Base-by-base conservation (phyloP, 2,329 filamentous ascomycete species). In the Thelonectria rubi region DNA sequence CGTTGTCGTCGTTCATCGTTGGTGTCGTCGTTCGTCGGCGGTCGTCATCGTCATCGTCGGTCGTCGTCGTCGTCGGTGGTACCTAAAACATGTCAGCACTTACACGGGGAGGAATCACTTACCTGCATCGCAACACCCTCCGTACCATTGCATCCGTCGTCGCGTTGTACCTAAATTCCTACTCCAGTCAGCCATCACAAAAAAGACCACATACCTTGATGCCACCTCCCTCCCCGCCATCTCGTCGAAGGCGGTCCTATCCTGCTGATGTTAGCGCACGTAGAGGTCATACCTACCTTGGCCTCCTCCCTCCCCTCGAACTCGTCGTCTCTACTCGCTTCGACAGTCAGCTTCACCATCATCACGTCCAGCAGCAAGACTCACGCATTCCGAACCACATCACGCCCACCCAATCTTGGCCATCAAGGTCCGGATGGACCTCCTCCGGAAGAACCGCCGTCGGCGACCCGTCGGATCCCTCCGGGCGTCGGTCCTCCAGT, bases 251-350 rank as follows among this genome's bases (percentile, higher is more conserved):
- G 4, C 24, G 24, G 24, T 24, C 26, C 26, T 5, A 8, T 30
- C 26, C 26, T 30, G 26, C 8, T 30, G 5, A 30, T 9, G 26
- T 30, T 9, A 30, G 26, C 20, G 8, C 20, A 26, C 20, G 12
- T 4, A 15, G 21, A 21, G 45, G 45, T 47, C n/a, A 47, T 30
- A 47, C 45, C 10, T 47, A 47, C 45, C 12, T 26, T 15, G 21
- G 45, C 45, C 45, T 15, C 45, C 45, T 47, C 45, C 45, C 45
- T 30, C 24, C 45, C 21, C 24, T 47, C 45, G 43, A 47, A 47
- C 43, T 47, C 43, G 26, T 30, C 26, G 26, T 12, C 6, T 37
- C 40, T 43, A 20, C 40, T 14, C 37, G 37, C 12, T 40, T 14
- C 42, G 14, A 15, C 45, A 21, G 21, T 47, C 12, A 26, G 45